Percentiles rank a stretch among this genome's conserved stretches.
Evolutionary conservation across 345 rosid genomes (phyloP).

Genomic region (Aquilaria sinensis): DNA sequence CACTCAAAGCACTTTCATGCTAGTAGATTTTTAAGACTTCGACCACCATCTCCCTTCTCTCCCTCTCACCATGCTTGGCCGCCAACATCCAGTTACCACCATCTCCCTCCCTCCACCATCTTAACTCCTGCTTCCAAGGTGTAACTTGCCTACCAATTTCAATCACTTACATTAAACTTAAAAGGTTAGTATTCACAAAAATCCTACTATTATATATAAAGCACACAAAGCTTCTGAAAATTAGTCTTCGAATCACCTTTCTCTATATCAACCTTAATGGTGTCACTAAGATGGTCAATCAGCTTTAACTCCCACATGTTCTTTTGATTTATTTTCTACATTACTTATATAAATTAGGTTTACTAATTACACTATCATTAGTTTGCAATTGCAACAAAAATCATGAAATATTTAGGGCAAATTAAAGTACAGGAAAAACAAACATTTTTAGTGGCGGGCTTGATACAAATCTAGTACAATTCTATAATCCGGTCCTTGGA

Average conservation of each 20-base stretch:
- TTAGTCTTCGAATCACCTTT: slow-evolving; percentile 34
- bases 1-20: too few relatives aligned
- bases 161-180: not conserved
- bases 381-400: too few relatives aligned
- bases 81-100: too few relatives aligned
- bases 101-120: slow-evolving; percentile 2
- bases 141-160: slow-evolving; percentile 31
- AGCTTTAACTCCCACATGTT: slow-evolving; percentile 27
- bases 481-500: slow-evolving; percentile 29
- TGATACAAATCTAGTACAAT: slow-evolving; percentile 31
- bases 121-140: slow-evolving; percentile 40
- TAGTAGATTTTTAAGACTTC: too few relatives aligned
- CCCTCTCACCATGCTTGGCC: too few relatives aligned
- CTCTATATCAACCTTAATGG: slow-evolving; percentile 24
- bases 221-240: slow-evolving; percentile 33
- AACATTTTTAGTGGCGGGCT: slow-evolving; percentile 41
- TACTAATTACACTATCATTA: not conserved
- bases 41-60: too few relatives aligned
- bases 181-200: not conserved
- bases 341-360: not conserved
- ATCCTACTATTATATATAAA: not conserved
- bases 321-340: slow-evolving; percentile 30
- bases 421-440: not conserved
- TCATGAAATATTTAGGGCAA: not conserved
- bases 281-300: slow-evolving; percentile 31